These are phyloP conservation scores for Teunomyces panamensis DNA, from an alignment of 805 yeast genomes.

Conservation along the genomic window DNA sequence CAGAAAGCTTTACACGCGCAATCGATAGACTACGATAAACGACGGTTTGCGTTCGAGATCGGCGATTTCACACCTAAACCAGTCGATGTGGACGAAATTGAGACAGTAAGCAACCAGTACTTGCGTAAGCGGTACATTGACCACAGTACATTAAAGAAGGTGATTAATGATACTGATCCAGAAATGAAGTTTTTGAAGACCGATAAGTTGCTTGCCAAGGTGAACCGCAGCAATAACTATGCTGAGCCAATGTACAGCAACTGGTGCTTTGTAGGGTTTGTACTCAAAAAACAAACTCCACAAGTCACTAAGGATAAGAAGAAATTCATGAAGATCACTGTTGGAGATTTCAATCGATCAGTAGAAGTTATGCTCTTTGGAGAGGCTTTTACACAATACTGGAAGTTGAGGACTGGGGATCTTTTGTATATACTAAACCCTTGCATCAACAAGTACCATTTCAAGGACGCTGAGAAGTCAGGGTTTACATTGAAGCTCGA, in stretches of 20 bases:
- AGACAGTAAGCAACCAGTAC: slow-evolving; percentile 15
- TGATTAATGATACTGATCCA: slow-evolving; percentile 37
- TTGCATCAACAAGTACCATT: slow-evolving; percentile 34
- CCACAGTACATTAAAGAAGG: slow-evolving; percentile 24
- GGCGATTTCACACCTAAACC: slow-evolving; percentile 7
- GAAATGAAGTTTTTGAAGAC: slow-evolving; percentile 51
- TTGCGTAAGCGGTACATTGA: slow-evolving; percentile 28
- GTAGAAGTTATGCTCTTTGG: slow-evolving; percentile 65
- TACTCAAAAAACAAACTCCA: slow-evolving; percentile 56
- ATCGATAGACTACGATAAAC: slow-evolving; percentile 18
- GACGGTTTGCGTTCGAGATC: slow-evolving; percentile 25
- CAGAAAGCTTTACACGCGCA: slow-evolving; percentile 4
- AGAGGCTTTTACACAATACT: slow-evolving; percentile 63
- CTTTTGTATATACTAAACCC: slow-evolving; percentile 78
- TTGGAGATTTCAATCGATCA: slow-evolving; percentile 66
- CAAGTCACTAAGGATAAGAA: slow-evolving; percentile 38
- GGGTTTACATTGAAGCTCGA: slow-evolving; percentile 57
- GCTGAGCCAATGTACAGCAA: slow-evolving; percentile 68
- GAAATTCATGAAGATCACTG: slow-evolving; percentile 57
- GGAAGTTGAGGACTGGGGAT: slow-evolving; percentile 74
- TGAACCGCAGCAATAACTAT: slow-evolving; percentile 61
- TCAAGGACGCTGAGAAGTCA: slow-evolving; percentile 20
- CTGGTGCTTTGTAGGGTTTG: slow-evolving; percentile 76
- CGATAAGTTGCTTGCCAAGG: slow-evolving; percentile 59
- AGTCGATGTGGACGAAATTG: slow-evolving; percentile 18